These are phyloP conservation scores for Pinus tabuliformis DNA, from an alignment of 75 land plant species.

Conservation along the genomic window DNA sequence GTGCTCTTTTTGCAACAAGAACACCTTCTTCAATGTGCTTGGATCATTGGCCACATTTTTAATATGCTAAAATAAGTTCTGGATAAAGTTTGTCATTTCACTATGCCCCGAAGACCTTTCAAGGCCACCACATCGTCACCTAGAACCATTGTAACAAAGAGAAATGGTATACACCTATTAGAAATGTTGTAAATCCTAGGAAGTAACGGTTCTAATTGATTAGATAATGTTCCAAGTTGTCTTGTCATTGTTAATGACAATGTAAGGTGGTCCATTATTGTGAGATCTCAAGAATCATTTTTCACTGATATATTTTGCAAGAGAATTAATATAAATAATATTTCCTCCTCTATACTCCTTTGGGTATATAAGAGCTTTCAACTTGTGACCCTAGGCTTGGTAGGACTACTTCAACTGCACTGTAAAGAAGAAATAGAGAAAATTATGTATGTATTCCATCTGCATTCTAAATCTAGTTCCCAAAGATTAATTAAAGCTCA, in stretches of 20 bases:
- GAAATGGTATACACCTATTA: conserved; percentile 69
- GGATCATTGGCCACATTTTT: conserved; percentile 48
- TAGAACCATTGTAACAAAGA: conserved; percentile 74
- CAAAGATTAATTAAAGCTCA: conserved; percentile 71
- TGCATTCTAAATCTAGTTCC: conserved; percentile 49
- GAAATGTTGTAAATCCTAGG: conserved; percentile 54
- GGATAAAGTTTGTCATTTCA: conserved; percentile 48
- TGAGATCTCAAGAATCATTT: conserved; percentile 66
- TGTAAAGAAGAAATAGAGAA: conserved; percentile 78
- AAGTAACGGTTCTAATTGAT: conserved; percentile 65
- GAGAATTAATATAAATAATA: conserved; percentile 64
- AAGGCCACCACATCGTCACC: conserved; percentile 52
- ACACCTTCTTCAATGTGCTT: conserved; percentile 47
- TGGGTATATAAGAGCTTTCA: conserved; percentile 72
- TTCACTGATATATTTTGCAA: conserved; percentile 38
- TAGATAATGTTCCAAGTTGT: conserved; percentile 43
- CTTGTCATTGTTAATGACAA: conserved; percentile 75
- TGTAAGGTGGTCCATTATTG: conserved; percentile 71
- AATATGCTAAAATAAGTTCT: conserved; percentile 76
- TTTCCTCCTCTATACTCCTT: conserved; percentile 85
- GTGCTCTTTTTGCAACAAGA: conserved; percentile 42
- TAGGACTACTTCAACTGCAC: conserved; percentile 79
- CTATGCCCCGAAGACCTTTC: conserved; percentile 43
- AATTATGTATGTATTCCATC: conserved; percentile 75
- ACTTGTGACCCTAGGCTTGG: conserved; percentile 67